Evolutionary conservation across 768 basidiomycete genomes (phyloP).

Genomic region (Lactarius psammicola): DNA sequence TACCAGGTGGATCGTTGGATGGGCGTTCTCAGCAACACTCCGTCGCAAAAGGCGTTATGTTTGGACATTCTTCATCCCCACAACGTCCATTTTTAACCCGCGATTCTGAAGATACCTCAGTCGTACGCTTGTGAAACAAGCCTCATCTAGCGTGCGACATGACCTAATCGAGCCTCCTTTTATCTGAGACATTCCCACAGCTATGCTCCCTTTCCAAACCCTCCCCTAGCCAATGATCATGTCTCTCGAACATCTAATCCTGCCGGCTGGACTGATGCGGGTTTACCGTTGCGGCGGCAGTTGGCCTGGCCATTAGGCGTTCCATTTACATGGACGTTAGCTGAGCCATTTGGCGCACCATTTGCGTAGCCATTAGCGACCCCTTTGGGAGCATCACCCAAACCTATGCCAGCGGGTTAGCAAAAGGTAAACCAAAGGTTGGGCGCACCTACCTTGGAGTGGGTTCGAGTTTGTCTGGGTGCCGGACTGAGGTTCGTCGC

Average conservation of each 20-base stretch:
- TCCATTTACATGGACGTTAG: slow-evolving; percentile 5
- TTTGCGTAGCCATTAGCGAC: slow-evolving; percentile 2
- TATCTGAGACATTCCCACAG: neutral
- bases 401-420: slow-evolving; percentile 10
- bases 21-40: neutral
- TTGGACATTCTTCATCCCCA: neutral
- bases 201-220: neutral
- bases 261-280: neutral
- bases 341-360: neutral
- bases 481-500: neutral
- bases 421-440: slow-evolving; percentile 1
- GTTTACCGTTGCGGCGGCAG: slow-evolving; percentile 4
- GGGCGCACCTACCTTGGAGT: slow-evolving; percentile 20
- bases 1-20: too few relatives aligned
- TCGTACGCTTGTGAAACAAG: neutral
- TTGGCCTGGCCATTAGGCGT: slow-evolving; percentile 7
- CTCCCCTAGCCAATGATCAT: neutral
- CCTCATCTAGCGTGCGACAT: neutral
- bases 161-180: neutral
- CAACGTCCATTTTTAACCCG: neutral
- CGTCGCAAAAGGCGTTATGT: neutral
- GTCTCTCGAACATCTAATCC: neutral
- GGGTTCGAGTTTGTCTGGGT: slow-evolving; percentile 10
- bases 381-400: neutral
- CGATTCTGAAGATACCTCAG: too few relatives aligned